Percentiles rank a stretch among this genome's conserved stretches.
Evolutionary conservation across 116 monocot species (phyloP).

Genomic region (Papilionanthe hybrid): DNA sequence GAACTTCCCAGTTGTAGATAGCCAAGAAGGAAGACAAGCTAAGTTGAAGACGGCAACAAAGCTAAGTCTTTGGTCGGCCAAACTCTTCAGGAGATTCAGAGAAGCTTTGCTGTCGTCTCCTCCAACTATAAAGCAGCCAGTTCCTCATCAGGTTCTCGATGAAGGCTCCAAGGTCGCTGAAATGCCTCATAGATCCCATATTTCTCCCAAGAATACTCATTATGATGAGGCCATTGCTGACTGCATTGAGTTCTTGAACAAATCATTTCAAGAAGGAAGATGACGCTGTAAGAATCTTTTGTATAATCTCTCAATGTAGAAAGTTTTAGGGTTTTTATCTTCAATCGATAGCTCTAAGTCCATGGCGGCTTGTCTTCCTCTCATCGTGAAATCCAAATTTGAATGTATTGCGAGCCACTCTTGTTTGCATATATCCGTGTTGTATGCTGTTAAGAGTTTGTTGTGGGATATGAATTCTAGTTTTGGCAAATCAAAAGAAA

Average conservation of each 20-base stretch:
- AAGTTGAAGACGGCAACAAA: neutral
- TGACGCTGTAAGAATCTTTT: neutral
- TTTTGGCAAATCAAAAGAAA: too few relatives aligned
- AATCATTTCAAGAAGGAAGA: slow-evolving; percentile 5
- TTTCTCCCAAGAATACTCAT: slow-evolving; percentile 13
- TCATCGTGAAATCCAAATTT: too few relatives aligned
- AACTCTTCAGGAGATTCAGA: slow-evolving; percentile 4
- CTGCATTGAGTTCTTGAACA: slow-evolving; percentile 31
- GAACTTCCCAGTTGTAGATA: too few relatives aligned
- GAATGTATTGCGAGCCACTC: too few relatives aligned
- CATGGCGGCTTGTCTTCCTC: too few relatives aligned
- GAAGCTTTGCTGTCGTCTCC: slow-evolving; percentile 1
- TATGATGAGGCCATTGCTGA: slow-evolving; percentile 27
- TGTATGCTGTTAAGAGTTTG: too few relatives aligned
- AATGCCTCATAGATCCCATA: slow-evolving; percentile 4
- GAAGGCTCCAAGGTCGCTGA: neutral
- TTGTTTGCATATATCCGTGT: too few relatives aligned
- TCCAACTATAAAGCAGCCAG: neutral
- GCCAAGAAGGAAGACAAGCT: too few relatives aligned
- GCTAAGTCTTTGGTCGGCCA: neutral
- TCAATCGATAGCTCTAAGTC: too few relatives aligned
- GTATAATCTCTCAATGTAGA: neutral
- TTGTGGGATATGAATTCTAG: too few relatives aligned
- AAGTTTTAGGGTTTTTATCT: too few relatives aligned
- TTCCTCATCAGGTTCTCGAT: neutral